A percentile compares a stretch with the other conserved stretches of the same genome.
phyloP scores from a whole-genome alignment of 441 rosid species.

The Gossypium schwendimanii region DNA sequence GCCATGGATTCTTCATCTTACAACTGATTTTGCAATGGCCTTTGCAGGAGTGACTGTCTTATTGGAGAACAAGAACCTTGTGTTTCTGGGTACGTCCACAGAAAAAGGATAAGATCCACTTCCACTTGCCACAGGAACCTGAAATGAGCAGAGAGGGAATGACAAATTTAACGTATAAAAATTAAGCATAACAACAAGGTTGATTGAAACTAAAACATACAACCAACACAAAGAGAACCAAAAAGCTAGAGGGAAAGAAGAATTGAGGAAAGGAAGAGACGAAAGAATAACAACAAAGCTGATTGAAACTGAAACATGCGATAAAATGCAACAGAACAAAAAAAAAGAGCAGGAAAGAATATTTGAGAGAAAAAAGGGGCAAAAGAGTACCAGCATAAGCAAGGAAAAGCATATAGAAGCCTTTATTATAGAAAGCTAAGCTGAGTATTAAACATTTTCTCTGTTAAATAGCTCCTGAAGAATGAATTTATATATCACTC shows the following conservation, averaged over 20 bases:
- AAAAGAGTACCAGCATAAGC: not conserved
- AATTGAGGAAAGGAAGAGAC: not conserved
- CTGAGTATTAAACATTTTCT: not conserved
- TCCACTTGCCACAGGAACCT: slow-evolving; percentile 99
- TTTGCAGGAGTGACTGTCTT: slow-evolving; percentile 77
- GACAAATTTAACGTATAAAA: slow-evolving; percentile 9
- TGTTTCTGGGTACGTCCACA: slow-evolving; percentile 87
- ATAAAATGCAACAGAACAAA: not conserved
- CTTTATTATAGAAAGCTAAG: not conserved
- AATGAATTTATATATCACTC: not conserved
- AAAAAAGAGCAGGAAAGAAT: not conserved
- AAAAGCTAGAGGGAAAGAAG: not conserved
- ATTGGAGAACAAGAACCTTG: slow-evolving; percentile 91
- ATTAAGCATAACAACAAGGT: slow-evolving; percentile 13
- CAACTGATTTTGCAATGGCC: slow-evolving; percentile 86
- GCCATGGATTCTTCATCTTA: slow-evolving; percentile 37
- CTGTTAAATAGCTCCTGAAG: not conserved
- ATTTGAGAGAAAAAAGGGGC: not conserved
- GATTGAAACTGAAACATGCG: not conserved
- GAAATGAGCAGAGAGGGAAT: slow-evolving; percentile 19
- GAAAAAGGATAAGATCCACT: slow-evolving; percentile 92
- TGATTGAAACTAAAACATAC: not conserved
- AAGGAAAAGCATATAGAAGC: not conserved
- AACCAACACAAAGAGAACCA: not conserved
- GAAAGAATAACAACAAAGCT: slow-evolving; percentile 7